Conservation (phyloP, 352 stramenopile species). For the Poterioochromonas sp. region DNA sequence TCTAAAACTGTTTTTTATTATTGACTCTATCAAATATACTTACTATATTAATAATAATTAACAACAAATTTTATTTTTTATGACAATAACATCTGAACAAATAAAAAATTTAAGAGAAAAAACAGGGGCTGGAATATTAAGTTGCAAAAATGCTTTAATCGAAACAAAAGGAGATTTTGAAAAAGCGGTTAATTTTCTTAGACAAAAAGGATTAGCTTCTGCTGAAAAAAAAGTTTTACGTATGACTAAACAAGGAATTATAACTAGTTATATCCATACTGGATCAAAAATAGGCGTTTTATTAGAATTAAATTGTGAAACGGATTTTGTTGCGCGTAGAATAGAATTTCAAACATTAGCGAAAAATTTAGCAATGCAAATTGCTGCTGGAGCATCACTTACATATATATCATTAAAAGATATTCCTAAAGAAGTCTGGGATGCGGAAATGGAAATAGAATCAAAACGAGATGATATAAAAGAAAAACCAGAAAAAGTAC, state of each 20-base stretch:
- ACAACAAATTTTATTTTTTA: slow-evolving; percentile 20
- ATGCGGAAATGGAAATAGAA: slow-evolving; percentile 33
- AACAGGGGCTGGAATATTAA: slow-evolving; percentile 30
- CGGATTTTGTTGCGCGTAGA: slow-evolving; percentile 33
- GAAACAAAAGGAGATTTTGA: slow-evolving; percentile 31
- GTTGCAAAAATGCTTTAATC: slow-evolving; percentile 31
- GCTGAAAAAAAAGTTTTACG: slow-evolving; percentile 30
- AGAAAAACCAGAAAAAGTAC: slow-evolving; percentile 26
- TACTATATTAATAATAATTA: slow-evolving; percentile 32
- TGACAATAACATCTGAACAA: slow-evolving; percentile 29
- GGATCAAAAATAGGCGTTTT: slow-evolving; percentile 35
- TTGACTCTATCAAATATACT: slow-evolving; percentile 32
- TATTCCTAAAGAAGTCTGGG: slow-evolving; percentile 29
- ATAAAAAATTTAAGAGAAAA: slow-evolving; percentile 32
- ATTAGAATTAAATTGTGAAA: slow-evolving; percentile 37
- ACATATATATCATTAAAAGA: slow-evolving; percentile 32
- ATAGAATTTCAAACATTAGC: slow-evolving; percentile 37
- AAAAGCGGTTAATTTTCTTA: slow-evolving; percentile 28
- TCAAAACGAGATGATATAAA: slow-evolving; percentile 24
- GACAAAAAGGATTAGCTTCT: slow-evolving; percentile 33
- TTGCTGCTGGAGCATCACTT: slow-evolving; percentile 30
- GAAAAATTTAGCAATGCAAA: slow-evolving; percentile 38
- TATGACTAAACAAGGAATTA: slow-evolving; percentile 31
- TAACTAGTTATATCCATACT: slow-evolving; percentile 36
- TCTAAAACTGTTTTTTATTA: slow-evolving; percentile 27